Conservation (phyloP, 129 eudicot genomes). For the Flaveria ramosissima region DNA sequence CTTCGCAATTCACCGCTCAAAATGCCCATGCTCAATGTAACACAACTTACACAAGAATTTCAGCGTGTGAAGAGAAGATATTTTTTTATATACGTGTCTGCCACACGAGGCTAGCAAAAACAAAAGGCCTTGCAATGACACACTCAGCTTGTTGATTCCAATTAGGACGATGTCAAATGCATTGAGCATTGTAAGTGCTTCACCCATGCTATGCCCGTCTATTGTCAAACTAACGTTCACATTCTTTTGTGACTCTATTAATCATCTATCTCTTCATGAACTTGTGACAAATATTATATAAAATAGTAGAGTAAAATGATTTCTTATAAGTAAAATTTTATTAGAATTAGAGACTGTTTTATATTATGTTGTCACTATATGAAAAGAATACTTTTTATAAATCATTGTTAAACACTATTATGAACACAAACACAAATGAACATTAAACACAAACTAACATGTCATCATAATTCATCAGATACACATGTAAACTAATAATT, state of each 20-base stretch:
- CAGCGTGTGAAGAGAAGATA: slow-evolving; percentile 1
- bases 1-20: slow-evolving; percentile 65
- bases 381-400: no score
- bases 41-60: slow-evolving; percentile 44
- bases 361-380: no score
- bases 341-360: no score
- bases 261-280: slow-evolving; percentile 61
- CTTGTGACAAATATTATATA: slow-evolving; percentile 36
- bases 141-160: slow-evolving; percentile 51
- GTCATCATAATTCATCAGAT: no score
- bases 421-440: no score
- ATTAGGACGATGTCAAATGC: slow-evolving; percentile 75
- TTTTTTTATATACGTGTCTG: slow-evolving; percentile 46
- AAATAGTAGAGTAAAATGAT: no score
- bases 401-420: no score
- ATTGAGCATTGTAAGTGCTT: slow-evolving; percentile 70
- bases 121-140: slow-evolving; percentile 25
- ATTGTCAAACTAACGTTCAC: slow-evolving; percentile 78
- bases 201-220: slow-evolving; percentile 87
- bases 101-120: slow-evolving; percentile 88
- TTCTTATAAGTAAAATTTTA: no score
- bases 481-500: no score
- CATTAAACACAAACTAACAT: no score
- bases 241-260: slow-evolving; percentile 74
- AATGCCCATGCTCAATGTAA: slow-evolving; percentile 53